Evolutionary conservation across 2,329 filamentous ascomycete genomes (phyloP), one percentile per base, ranked within the genome.

Genomic region (Pseudogymnoascus sp.): DNA sequence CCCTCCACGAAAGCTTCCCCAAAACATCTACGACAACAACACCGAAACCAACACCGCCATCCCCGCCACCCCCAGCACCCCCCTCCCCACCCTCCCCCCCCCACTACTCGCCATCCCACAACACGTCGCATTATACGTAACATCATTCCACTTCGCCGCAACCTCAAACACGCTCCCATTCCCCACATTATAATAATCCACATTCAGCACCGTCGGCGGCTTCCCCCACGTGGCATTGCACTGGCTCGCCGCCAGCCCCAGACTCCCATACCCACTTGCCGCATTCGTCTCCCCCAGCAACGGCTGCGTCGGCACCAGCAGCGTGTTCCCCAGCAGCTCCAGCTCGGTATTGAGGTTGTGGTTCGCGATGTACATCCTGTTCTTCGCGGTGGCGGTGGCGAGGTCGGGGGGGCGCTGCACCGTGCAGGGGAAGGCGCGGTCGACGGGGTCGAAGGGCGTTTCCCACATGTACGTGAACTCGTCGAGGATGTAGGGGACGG

Each of bases 391-490:
- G 1, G 80, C 76, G 0, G 73, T 71, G 2, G 77, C 70, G 64
- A 96, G 77, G 47, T 83, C 78, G 0, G 90, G 90, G 0, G 93
- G 92, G 0, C 93, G 87, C 72, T 96, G 85, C 38, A 87, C 80
- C 0, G 79, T 86, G 77, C 93, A 97, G 0, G 92, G 91, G 73
- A 96, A 96, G 0, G 75, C 74, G 60, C 76, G 76, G 71, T 85
- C 74, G 15, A 75, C 71, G 2, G 85, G 77, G 69, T 91, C 90
- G 73, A 96, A 97, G 0, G 90, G 90, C 0, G 92, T 93, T 77
- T 97, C 91, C 90, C 90, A 96, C 77, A 96, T 83, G 72, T 96
- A 89, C 5, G 83, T 84, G 78, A 96, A 97, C 75, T 97, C 82
- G 74, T 96, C 90, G 42, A 96, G 80, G 44, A 96, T 82, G 85